phyloP scores from a whole-genome alignment of 208 protist species.

The Trypanosoma grayi region DNA sequence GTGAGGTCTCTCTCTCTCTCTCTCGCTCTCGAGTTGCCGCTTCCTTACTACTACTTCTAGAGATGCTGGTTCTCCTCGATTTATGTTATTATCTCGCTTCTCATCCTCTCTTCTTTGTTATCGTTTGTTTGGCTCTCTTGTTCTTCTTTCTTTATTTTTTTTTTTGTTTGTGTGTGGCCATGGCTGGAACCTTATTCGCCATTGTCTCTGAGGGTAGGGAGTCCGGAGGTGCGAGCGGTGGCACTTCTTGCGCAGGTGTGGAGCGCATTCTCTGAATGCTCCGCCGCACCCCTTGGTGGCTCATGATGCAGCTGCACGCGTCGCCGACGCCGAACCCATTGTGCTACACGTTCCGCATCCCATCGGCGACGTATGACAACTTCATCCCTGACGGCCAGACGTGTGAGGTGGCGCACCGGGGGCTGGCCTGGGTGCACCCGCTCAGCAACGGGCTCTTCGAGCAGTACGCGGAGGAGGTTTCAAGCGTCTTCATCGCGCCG shows the following conservation, averaged over 20 bases:
- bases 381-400: slow-evolving; percentile 78
- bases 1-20: not conserved
- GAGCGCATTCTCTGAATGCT: slow-evolving; percentile 40
- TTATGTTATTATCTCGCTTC: too few relatives aligned
- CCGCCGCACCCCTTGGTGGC: slow-evolving; percentile 25
- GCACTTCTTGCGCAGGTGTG: not conserved
- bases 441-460: slow-evolving; percentile 85
- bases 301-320: slow-evolving; percentile 75
- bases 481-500: slow-evolving; percentile 79
- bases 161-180: not conserved
- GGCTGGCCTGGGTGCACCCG: slow-evolving; percentile 82
- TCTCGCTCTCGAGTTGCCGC: slow-evolving; percentile 1
- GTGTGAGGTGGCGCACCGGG: slow-evolving; percentile 84
- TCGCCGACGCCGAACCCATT: slow-evolving; percentile 82
- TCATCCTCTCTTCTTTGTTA: slow-evolving; percentile 9
- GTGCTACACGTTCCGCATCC: slow-evolving; percentile 75
- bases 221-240: not conserved
- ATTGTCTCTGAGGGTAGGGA: not conserved
- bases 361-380: slow-evolving; percentile 63
- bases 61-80: too few relatives aligned
- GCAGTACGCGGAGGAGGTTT: slow-evolving; percentile 82
- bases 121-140: slow-evolving; percentile 4
- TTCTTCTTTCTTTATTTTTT: not conserved
- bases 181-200: too few relatives aligned
- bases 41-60: slow-evolving; percentile 1